Percentiles rank a stretch among this genome's conserved stretches.
Evolutionary conservation across 345 rosid genomes (phyloP).

Genomic region (Eucalyptus melliodora): DNA sequence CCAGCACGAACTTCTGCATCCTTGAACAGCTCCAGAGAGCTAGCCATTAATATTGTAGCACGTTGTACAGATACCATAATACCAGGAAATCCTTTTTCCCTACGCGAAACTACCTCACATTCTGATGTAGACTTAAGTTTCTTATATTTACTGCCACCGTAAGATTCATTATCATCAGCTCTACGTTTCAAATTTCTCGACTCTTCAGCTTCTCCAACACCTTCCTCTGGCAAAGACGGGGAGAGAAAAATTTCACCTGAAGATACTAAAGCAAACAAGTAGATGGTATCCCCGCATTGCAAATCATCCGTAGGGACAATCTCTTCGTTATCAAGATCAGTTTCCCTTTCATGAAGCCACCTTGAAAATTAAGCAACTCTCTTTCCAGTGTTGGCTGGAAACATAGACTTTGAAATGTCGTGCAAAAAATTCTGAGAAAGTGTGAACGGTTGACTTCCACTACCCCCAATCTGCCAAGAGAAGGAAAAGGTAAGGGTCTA

Average conservation of each 20-base stretch:
- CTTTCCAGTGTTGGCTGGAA: conserved; percentile 71
- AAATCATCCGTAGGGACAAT: conserved; percentile 52
- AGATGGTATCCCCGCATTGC: conserved; percentile 87
- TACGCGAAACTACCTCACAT: conserved; percentile 68
- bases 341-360: conserved; percentile 55
- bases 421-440: conserved; percentile 81
- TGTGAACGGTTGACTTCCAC: conserved; percentile 61
- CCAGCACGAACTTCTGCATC: conserved; percentile 11
- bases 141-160: conserved; percentile 37
- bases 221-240: conserved; percentile 70
- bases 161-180: conserved; percentile 45
- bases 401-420: conserved; percentile 56
- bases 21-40: conserved; percentile 40
- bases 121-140: conserved; percentile 48
- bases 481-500: background rate
- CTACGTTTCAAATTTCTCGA: conserved; percentile 63
- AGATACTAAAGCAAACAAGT: conserved; percentile 62
- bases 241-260: conserved; percentile 65
- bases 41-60: conserved; percentile 20
- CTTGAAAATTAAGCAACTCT: conserved; percentile 68
- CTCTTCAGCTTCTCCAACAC: conserved; percentile 92
- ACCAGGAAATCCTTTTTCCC: conserved; percentile 95
- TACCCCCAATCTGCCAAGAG: conserved; percentile 72
- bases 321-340: conserved; percentile 40
- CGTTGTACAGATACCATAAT: conserved; percentile 44